Base-by-base conservation (phyloP, 2,329 filamentous ascomycete species). In the Aspergillus hortae region DNA sequence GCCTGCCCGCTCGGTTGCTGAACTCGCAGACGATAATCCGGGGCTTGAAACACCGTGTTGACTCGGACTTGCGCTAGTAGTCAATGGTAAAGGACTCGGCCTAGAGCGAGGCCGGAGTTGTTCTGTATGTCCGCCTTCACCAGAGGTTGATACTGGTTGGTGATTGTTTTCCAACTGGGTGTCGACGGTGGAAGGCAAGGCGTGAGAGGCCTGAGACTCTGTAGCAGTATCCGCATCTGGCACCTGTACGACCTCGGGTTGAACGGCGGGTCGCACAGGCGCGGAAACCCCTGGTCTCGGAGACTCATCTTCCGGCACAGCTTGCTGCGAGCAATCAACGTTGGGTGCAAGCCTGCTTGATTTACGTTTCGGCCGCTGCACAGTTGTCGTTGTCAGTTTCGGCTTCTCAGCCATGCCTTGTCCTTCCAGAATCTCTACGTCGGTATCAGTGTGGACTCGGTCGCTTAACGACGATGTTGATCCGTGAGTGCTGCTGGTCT, bases 1-100 rank as follows among this genome's bases (percentile, higher is more conserved):
- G 30, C 66, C 68, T 21, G 72, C 72, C 36, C 73, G 70, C 48
- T 75, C 71, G 19, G 58, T 61, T 14, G 52, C 60, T 11, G 66
- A 56, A 41, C 53, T 60, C 38, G 60, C 60, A 6, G 61, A 51
- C n/a, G 64, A 62, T 32, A 58, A 52, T 27, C 56, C 53, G n/a
- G 58, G 52, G 35, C 59, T 59, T 32, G 55, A 49, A 32, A 46
- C 44, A 14, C 57, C 51, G 57, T 60, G 55, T 48, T 60, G 56
- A 44, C 63, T 55, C 49, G 57, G 61, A 44, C 60, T 64, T 44
- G 55, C 59, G 23, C 35, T 15, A 17, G 55, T 55, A 10, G 57
- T 48, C 27, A 67, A 51, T 21, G 60, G 48, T 53, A 65, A 59
- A 19, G 61, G 59, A 46, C 54, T 63, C 15, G 67, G 61, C 45